A percentile compares a stretch with the other conserved stretches of the same genome.
These are phyloP conservation scores for Lasiosphaeria hispida DNA, from an alignment of 495 filamentous ascomycete genomes.

Conservation along the genomic window DNA sequence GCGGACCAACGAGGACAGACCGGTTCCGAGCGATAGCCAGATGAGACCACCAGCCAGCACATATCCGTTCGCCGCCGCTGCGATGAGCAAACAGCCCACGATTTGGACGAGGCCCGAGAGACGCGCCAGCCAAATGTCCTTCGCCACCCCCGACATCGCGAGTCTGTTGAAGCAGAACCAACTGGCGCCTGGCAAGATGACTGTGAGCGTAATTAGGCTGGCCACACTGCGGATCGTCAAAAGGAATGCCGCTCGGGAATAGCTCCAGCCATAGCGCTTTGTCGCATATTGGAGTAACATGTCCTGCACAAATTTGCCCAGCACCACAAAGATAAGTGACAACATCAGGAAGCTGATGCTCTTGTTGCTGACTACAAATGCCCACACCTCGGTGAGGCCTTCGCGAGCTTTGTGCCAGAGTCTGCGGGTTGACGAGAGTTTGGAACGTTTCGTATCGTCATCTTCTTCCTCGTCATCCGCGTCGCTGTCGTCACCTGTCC, in stretches of 20 bases:
- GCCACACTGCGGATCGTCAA: conserved; percentile 25
- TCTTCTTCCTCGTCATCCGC: conserved; percentile 4
- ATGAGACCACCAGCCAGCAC: conserved; percentile 22
- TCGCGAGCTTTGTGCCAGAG: conserved; percentile 15
- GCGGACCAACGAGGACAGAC: conserved; percentile 18
- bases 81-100: conserved; percentile 23
- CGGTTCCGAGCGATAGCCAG: conserved; percentile 25
- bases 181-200: conserved; percentile 24
- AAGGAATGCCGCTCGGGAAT: conserved; percentile 27
- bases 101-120: conserved; percentile 17
- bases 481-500: not conserved
- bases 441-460: not conserved
- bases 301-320: conserved; percentile 28
- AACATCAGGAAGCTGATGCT: conserved; percentile 24
- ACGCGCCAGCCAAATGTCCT: conserved; percentile 29
- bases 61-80: conserved; percentile 18
- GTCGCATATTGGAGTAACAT: conserved; percentile 36
- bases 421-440: not conserved
- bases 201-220: conserved; percentile 26
- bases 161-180: conserved; percentile 23
- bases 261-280: conserved; percentile 32
- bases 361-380: conserved; percentile 25
- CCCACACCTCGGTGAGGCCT: conserved; percentile 19
- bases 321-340: conserved; percentile 24
- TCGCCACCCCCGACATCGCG: conserved; percentile 20